phyloP scores from a whole-genome alignment of 805 yeast species.

The Metschnikowia peoriensis region DNA sequence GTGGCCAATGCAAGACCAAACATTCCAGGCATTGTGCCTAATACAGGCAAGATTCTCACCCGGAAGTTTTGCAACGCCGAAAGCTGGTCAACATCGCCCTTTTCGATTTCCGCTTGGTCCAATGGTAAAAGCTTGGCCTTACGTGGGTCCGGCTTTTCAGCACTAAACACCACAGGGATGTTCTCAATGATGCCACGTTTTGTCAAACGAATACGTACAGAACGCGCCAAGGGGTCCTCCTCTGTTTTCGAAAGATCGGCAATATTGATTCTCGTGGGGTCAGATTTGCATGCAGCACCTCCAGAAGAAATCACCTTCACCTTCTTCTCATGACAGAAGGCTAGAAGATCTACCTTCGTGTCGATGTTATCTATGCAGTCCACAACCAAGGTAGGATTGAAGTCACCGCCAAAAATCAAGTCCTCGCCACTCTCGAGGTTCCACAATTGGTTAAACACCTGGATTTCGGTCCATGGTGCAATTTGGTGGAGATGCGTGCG shows the following conservation, averaged over 20 bases:
- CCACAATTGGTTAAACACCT: constrained; percentile 78
- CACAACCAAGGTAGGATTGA: constrained; percentile 72
- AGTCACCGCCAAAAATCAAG: constrained; percentile 48
- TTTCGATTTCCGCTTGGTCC: constrained; percentile 73
- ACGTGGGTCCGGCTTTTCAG: constrained; percentile 95
- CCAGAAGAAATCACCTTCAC: constrained; percentile 83
- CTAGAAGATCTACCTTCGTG: constrained; percentile 89
- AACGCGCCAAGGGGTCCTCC: constrained; percentile 89
- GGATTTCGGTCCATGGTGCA: constrained; percentile 94
- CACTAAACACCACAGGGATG: constrained; percentile 85
- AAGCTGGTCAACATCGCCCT: constrained; percentile 83
- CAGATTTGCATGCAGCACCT: constrained; percentile 98
- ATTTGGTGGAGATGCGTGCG: constrained; percentile 63
- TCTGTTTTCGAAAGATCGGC: constrained; percentile 87
- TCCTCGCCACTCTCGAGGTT: constrained; percentile 61
- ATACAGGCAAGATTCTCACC: constrained; percentile 90
- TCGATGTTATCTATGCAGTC: constrained; percentile 97
- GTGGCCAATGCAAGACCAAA: constrained; percentile 92
- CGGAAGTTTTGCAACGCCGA: constrained; percentile 87
- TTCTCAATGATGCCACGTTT: constrained; percentile 71
- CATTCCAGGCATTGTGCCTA: constrained; percentile 96
- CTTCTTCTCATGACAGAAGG: constrained; percentile 59
- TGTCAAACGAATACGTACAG: constrained; percentile 82
- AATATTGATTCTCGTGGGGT: constrained; percentile 85
- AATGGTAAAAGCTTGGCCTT: constrained; percentile 87